Conservation (phyloP, 495 filamentous ascomycete genomes). For the Glarea lozoyensis region DNA sequence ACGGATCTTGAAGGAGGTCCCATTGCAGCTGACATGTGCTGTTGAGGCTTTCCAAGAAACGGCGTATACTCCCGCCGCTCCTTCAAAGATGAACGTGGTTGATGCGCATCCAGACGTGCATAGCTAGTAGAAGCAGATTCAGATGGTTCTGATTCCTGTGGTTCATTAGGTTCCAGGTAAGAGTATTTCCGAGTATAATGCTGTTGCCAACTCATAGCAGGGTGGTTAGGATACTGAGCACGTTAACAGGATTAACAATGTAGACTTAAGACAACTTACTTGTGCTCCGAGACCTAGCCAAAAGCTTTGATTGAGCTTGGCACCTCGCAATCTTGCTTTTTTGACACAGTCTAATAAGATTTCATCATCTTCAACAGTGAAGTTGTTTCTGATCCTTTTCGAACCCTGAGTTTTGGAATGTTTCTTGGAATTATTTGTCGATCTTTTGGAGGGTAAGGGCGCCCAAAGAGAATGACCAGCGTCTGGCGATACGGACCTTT, state of each 20-base stretch:
- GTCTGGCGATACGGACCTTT: constrained; percentile 15
- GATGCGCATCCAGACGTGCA: too few relatives aligned
- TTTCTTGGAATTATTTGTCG: not conserved
- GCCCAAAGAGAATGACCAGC: constrained; percentile 18
- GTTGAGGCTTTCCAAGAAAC: too few relatives aligned
- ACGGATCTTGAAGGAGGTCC: not conserved
- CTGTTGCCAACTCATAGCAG: constrained; percentile 4
- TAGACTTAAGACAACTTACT: constrained; percentile 5
- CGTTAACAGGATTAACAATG: not conserved
- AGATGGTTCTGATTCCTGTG: constrained; percentile 7
- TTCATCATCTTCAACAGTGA: constrained; percentile 15
- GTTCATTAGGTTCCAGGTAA: constrained; percentile 1
- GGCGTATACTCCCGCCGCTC: too few relatives aligned
- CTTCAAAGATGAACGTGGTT: too few relatives aligned
- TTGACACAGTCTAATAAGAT: constrained; percentile 11
- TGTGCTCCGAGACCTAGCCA: constrained; percentile 10
- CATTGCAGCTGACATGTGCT: too few relatives aligned
- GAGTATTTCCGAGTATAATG: constrained; percentile 11
- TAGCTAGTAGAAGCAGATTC: constrained; percentile 2
- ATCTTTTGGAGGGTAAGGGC: not conserved
- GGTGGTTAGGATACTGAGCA: constrained; percentile 9
- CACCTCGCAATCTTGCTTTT: not conserved
- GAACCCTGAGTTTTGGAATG: not conserved
- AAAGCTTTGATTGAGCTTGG: constrained; percentile 2
- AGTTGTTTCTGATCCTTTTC: constrained; percentile 2